phyloP scores from a whole-genome alignment of 805 yeast genomes.

The Cephaloascus albidus region DNA sequence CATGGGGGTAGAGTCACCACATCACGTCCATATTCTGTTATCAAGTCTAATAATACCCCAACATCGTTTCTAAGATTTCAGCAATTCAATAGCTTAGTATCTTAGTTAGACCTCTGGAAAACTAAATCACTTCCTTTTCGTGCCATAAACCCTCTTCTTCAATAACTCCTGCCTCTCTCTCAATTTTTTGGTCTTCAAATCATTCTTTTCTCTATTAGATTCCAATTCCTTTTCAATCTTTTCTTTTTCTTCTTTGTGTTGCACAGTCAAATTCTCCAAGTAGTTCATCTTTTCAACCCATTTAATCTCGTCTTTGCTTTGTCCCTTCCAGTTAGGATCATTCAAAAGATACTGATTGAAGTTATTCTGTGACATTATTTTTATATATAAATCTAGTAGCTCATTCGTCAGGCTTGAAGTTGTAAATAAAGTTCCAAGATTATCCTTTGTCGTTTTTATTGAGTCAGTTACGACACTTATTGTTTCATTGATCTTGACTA shows the following conservation, averaged over 20 bases:
- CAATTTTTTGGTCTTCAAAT: slow-evolving; percentile 1
- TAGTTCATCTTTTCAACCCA: slow-evolving; percentile 6
- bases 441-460: slow-evolving; percentile 13
- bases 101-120: not conserved
- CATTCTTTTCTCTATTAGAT: slow-evolving; percentile 6
- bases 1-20: slow-evolving; percentile 1
- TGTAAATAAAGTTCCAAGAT: slow-evolving; percentile 21
- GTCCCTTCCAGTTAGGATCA: slow-evolving; percentile 31
- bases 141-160: slow-evolving; percentile 16
- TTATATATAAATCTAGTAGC: slow-evolving; percentile 50
- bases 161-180: slow-evolving; percentile 14
- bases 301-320: slow-evolving; percentile 11
- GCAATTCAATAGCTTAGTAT: not conserved
- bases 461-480: slow-evolving; percentile 20
- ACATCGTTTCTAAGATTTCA: not conserved
- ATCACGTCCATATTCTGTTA: not conserved
- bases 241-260: not conserved
- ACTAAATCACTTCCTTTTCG: slow-evolving; percentile 3
- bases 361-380: slow-evolving; percentile 52
- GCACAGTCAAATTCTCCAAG: slow-evolving; percentile 2
- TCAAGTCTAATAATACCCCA: not conserved
- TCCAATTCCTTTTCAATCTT: slow-evolving; percentile 2
- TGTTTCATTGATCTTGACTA: slow-evolving; percentile 20
- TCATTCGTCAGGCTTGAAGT: slow-evolving; percentile 39
- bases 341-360: slow-evolving; percentile 40